Conservation (phyloP, 768 basidiomycete genomes). For the Steccherinum ochraceum region DNA sequence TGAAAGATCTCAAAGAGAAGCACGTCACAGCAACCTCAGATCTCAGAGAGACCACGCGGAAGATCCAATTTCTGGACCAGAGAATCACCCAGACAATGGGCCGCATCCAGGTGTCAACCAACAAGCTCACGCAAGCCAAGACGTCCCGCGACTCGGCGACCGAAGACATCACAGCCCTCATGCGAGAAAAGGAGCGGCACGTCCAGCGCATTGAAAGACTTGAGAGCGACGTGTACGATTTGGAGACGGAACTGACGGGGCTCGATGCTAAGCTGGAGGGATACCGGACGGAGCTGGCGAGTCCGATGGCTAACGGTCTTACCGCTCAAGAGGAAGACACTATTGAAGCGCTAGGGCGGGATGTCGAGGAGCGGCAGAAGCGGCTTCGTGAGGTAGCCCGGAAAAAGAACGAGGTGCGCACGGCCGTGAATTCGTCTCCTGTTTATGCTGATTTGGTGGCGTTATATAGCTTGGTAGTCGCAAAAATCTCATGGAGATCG, state of each 20-base stretch:
- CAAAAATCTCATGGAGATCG: conserved; percentile 85
- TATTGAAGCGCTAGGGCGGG: conserved; percentile 63
- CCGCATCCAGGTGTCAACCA: conserved; percentile 59
- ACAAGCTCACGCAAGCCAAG: conserved; percentile 64
- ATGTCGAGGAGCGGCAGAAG: conserved; percentile 71
- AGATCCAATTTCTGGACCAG: conserved; percentile 72
- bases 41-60: conserved; percentile 67
- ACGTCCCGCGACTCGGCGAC: conserved; percentile 62
- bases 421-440: not conserved
- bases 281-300: conserved; percentile 62
- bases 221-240: conserved; percentile 62
- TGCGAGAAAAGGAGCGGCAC: conserved; percentile 66
- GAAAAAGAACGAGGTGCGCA: conserved; percentile 62
- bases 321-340: conserved; percentile 62
- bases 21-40: conserved; percentile 59
- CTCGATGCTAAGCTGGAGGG: conserved; percentile 59
- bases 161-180: conserved; percentile 52
- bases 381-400: conserved; percentile 62
- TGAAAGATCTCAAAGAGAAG: conserved; percentile 70
- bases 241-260: conserved; percentile 62
- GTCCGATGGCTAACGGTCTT: conserved; percentile 69
- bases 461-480: conserved; percentile 33
- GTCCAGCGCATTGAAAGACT: conserved; percentile 53
- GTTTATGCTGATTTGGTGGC: not conserved
- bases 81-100: conserved; percentile 76